Percentiles rank a stretch among this genome's conserved stretches.
phyloP scores from a whole-genome alignment of 2,329 filamentous ascomycete genomes.

The Fonsecaea pedrosoi region DNA sequence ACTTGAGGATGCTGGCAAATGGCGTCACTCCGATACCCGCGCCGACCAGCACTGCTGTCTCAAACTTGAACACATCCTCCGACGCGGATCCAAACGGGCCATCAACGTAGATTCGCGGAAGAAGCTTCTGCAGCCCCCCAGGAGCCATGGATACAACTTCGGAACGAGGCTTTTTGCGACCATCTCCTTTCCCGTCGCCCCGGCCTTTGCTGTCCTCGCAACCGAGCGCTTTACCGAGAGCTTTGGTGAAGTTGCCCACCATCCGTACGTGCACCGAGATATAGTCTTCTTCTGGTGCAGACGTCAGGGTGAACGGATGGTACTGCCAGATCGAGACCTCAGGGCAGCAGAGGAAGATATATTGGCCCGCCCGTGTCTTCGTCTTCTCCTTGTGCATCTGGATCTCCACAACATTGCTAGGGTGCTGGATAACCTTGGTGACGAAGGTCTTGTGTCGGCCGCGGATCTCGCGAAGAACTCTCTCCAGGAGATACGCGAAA shows the following conservation, averaged over 20 bases:
- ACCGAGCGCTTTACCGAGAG: slow-evolving; percentile 72
- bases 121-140: slow-evolving; percentile 67
- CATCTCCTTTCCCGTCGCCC: slow-evolving; percentile 38
- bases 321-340: slow-evolving; percentile 88
- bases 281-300: slow-evolving; percentile 87
- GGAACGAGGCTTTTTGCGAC: slow-evolving; percentile 46
- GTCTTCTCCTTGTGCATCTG: slow-evolving; percentile 91
- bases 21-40: slow-evolving; percentile 61
- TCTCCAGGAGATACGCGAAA: slow-evolving; percentile 79
- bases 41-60: slow-evolving; percentile 58
- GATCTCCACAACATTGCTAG: slow-evolving; percentile 86
- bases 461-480: slow-evolving; percentile 77
- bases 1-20: slow-evolving; percentile 69
- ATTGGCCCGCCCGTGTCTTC: slow-evolving; percentile 76
- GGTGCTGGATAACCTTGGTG: slow-evolving; percentile 87
- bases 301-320: slow-evolving; percentile 85
- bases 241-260: slow-evolving; percentile 80
- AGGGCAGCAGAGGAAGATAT: slow-evolving; percentile 88
- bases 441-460: slow-evolving; percentile 84
- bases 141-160: slow-evolving; percentile 71
- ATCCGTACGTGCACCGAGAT: slow-evolving; percentile 85
- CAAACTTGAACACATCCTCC: slow-evolving; percentile 77
- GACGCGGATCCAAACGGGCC: slow-evolving; percentile 86
- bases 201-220: slow-evolving; percentile 66
- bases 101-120: slow-evolving; percentile 82